A percentile compares a stretch with the other conserved stretches of the same genome.
These are phyloP conservation scores for Verticillium albo-atrum DNA, from an alignment of 2,329 filamentous ascomycete species.

Conservation along the genomic window DNA sequence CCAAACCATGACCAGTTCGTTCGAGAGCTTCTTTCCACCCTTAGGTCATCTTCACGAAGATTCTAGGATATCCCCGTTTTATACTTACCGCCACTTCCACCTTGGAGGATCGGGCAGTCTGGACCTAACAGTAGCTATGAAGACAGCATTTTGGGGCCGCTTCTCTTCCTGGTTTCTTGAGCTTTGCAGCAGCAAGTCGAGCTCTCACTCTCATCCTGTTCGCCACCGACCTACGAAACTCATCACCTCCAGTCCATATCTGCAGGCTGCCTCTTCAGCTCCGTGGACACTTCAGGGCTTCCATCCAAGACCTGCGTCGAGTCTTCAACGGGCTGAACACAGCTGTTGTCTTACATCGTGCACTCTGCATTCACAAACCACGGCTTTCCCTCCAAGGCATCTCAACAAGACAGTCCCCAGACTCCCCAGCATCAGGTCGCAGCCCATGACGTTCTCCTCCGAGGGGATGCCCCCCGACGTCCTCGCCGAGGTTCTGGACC, in stretches of 20 bases:
- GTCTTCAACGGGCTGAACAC: not conserved
- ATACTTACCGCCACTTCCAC: not conserved
- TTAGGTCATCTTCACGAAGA: not conserved
- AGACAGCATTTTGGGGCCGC: not conserved
- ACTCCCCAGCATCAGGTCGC: constrained; percentile 1
- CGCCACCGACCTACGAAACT: not conserved
- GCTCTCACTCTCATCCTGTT: not conserved
- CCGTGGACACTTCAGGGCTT: not conserved
- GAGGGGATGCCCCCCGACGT: constrained; percentile 19
- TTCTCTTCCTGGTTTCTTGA: not conserved
- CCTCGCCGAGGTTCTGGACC: constrained; percentile 30
- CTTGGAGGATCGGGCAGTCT: not conserved
- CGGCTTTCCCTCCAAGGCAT: too few species aligned
- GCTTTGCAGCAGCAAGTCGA: not conserved
- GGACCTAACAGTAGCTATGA: not conserved
- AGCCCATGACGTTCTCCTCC: not conserved
- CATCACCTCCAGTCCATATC: not conserved
- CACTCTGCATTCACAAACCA: too few species aligned
- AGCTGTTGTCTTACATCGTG: too few species aligned
- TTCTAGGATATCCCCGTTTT: not conserved
- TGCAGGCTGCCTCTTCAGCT: not conserved
- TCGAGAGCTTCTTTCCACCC: not conserved
- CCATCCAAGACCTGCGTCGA: not conserved
- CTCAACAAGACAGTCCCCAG: not conserved
- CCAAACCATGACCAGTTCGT: not conserved